These are phyloP conservation scores for Salix suchowensis DNA, from an alignment of 345 rosid species.

Conservation along the genomic window DNA sequence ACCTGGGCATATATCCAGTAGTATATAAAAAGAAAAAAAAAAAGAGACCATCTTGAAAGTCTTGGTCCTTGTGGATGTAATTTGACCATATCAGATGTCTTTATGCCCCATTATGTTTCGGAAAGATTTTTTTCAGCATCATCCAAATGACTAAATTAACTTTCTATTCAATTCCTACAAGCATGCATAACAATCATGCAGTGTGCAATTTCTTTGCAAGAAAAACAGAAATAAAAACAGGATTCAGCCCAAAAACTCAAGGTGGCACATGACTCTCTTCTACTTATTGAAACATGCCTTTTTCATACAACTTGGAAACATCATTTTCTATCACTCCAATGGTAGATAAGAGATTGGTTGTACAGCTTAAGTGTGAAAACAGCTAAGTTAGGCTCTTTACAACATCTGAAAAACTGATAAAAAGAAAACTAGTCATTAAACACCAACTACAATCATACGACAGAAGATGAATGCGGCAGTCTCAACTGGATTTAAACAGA, in stretches of 20 bases:
- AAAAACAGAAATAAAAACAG: background rate
- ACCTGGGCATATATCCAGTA: background rate
- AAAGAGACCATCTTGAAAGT: background rate
- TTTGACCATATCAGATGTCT: background rate
- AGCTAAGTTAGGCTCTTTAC: background rate
- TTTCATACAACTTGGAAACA: background rate
- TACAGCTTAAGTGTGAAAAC: background rate
- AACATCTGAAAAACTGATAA: background rate
- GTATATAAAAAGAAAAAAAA: background rate
- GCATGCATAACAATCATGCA: background rate
- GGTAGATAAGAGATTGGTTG: background rate
- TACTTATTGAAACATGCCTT: background rate
- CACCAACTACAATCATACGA: background rate
- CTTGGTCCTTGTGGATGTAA: background rate
- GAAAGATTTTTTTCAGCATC: slow-evolving; percentile 1
- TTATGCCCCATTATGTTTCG: background rate
- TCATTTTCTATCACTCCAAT: background rate
- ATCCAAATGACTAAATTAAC: background rate
- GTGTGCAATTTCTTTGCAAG: background rate
- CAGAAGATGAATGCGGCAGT: background rate
- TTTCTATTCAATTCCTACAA: background rate
- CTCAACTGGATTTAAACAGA: background rate
- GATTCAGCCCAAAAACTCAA: background rate
- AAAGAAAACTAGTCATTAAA: background rate
- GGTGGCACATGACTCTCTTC: background rate